Evolutionary conservation across 495 filamentous ascomycete genomes (phyloP).

Genomic region (Pyronema domesticum): DNA sequence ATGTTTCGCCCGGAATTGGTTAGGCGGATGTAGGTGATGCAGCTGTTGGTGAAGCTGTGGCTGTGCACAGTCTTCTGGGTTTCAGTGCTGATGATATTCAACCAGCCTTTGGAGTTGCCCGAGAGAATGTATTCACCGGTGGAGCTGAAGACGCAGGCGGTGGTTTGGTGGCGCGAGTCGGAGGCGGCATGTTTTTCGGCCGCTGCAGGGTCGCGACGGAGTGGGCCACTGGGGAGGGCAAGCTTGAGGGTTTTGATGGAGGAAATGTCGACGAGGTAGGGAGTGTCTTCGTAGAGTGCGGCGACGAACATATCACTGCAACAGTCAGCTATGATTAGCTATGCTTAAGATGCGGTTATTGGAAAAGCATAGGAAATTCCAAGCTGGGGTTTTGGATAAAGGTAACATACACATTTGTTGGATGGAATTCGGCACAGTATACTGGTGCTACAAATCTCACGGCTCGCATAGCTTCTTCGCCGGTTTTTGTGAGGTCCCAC

Average conservation of each 20-base stretch:
- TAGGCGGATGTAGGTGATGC: slow-evolving; percentile 74
- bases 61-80: slow-evolving; percentile 68
- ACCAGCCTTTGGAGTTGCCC: slow-evolving; percentile 83
- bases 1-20: slow-evolving; percentile 67
- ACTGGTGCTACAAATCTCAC: slow-evolving; percentile 81
- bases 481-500: slow-evolving; percentile 58
- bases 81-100: slow-evolving; percentile 78
- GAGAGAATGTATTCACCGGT: slow-evolving; percentile 73
- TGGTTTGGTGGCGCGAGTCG: slow-evolving; percentile 86
- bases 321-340: background rate
- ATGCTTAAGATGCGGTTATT: background rate
- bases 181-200: slow-evolving; percentile 71
- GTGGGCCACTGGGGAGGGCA: slow-evolving; percentile 63
- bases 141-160: slow-evolving; percentile 70
- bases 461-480: slow-evolving; percentile 36
- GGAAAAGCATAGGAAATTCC: background rate
- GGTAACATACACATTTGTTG: slow-evolving; percentile 55
- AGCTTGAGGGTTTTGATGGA: slow-evolving; percentile 46
- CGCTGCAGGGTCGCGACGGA: slow-evolving; percentile 47
- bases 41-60: slow-evolving; percentile 64
- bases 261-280: slow-evolving; percentile 67
- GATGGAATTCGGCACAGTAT: slow-evolving; percentile 88
- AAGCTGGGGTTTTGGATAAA: background rate
- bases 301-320: slow-evolving; percentile 42
- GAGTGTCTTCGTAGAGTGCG: slow-evolving; percentile 81